These are phyloP conservation scores for Didymellaceae sp. DNA, from an alignment of 2,329 filamentous ascomycete genomes.

Conservation along the genomic window DNA sequence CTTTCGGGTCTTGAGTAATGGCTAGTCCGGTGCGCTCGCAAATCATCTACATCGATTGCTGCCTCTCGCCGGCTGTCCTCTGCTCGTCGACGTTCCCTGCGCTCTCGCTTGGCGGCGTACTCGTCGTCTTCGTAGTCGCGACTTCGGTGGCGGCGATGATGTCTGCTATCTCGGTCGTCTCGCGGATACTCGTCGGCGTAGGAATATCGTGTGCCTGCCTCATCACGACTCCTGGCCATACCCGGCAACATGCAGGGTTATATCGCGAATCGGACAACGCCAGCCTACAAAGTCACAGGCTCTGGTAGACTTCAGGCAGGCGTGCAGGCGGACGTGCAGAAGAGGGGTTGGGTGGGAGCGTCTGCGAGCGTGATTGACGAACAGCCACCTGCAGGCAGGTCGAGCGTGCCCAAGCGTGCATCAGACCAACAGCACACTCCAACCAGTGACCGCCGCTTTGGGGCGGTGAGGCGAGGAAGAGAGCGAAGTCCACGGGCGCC, in stretches of 20 bases:
- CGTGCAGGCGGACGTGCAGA: conserved; percentile 35
- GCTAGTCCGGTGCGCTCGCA: conserved; percentile 46
- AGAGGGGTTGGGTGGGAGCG: conserved; percentile 27
- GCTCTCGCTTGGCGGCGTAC: conserved; percentile 38
- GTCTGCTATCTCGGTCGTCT: conserved; percentile 38
- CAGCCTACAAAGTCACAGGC: conserved; percentile 41
- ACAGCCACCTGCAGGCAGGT: conserved; percentile 27
- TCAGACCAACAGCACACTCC: conserved; percentile 17
- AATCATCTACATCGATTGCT: conserved; percentile 50
- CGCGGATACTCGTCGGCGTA: conserved; percentile 37
- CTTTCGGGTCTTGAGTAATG: conserved; percentile 47
- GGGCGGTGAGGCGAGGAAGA: conserved; percentile 39
- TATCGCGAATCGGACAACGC: conserved; percentile 35
- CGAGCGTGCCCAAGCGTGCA: conserved; percentile 18
- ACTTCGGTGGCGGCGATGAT: conserved; percentile 38
- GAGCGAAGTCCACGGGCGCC: conserved; percentile 21
- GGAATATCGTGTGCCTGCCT: conserved; percentile 40
- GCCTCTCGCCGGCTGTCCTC: conserved; percentile 33
- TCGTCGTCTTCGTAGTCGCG: conserved; percentile 36
- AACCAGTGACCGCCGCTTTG: conserved; percentile 25
- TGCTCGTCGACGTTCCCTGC: conserved; percentile 41
- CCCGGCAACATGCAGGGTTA: conserved; percentile 37
- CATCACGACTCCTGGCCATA: conserved; percentile 45
- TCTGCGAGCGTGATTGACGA: conserved; percentile 38
- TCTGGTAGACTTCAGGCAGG: conserved; percentile 41